These are phyloP conservation scores for Aureobasidium mangrovei DNA, from an alignment of 2,329 filamentous ascomycete species.

Conservation along the genomic window DNA sequence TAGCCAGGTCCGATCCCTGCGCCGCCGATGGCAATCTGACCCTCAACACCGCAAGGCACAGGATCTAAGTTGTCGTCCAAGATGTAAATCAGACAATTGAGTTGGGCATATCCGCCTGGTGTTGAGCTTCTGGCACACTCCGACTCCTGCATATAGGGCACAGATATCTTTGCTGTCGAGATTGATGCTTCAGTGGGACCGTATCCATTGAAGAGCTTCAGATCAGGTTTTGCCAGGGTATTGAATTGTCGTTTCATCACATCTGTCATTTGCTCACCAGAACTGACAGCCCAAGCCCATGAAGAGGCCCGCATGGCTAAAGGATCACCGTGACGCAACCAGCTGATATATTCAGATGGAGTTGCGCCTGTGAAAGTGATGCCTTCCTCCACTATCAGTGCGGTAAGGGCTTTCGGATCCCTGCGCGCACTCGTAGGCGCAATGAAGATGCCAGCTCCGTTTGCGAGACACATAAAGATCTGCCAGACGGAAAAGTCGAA, in stretches of 20 bases:
- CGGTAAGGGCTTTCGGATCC: slow-evolving; percentile 29
- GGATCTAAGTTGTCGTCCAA: slow-evolving; percentile 31
- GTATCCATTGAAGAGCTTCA: neutral
- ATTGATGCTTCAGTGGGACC: neutral
- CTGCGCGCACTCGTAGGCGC: slow-evolving; percentile 25
- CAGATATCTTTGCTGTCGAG: neutral
- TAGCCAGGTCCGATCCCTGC: slow-evolving; percentile 31
- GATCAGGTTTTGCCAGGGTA: neutral
- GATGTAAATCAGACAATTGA: slow-evolving; percentile 34
- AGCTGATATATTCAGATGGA: slow-evolving; percentile 34
- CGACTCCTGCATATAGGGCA: neutral
- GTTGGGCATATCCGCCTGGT: slow-evolving; percentile 22
- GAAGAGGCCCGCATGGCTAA: neutral
- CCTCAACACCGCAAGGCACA: slow-evolving; percentile 33
- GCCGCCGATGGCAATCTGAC: slow-evolving; percentile 38
- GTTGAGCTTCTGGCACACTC: neutral
- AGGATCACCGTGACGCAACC: slow-evolving; percentile 16
- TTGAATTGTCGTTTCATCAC: neutral
- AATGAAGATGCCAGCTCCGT: slow-evolving; percentile 32
- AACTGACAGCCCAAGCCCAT: neutral
- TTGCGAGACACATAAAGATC: slow-evolving; percentile 29
- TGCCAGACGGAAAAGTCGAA: slow-evolving; percentile 38
- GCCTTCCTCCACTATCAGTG: slow-evolving; percentile 28
- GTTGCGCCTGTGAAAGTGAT: slow-evolving; percentile 34
- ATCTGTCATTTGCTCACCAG: neutral